phyloP scores from a whole-genome alignment of 2,329 filamentous ascomycete species.

The Elsinoe perseae region DNA sequence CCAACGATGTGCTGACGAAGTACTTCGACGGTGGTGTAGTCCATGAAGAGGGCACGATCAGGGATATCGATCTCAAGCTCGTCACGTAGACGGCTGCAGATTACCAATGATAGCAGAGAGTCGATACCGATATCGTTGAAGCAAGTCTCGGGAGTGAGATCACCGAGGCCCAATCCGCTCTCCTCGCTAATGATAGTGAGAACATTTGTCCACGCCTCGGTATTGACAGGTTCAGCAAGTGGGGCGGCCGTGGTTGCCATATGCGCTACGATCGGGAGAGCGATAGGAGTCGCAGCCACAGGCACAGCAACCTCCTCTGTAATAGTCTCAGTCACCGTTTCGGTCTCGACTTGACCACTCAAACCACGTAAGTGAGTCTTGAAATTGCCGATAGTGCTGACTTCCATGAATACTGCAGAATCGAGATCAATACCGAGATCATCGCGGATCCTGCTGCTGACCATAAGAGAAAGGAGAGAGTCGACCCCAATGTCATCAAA shows the following conservation, averaged over 20 bases:
- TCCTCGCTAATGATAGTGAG: conserved; percentile 27
- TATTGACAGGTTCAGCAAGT: background rate
- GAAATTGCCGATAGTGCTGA: conserved; percentile 15
- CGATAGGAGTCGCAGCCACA: background rate
- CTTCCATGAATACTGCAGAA: conserved; percentile 15
- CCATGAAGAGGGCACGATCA: conserved; percentile 15
- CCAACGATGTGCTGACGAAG: conserved; percentile 11
- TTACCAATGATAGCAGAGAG: conserved; percentile 25
- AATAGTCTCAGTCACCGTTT: conserved; percentile 13
- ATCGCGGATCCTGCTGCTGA: conserved; percentile 22
- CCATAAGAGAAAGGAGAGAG: conserved; percentile 23
- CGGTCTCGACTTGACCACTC: conserved; percentile 13
- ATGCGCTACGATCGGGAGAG: background rate
- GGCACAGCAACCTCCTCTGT: conserved; percentile 10
- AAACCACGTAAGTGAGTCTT: conserved; percentile 14
- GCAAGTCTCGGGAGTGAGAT: conserved; percentile 24
- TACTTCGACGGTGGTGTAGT: conserved; percentile 13
- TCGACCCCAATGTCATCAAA: conserved; percentile 27
- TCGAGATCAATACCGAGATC: conserved; percentile 22
- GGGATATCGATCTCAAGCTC: conserved; percentile 23
- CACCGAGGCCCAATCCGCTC: conserved; percentile 24
- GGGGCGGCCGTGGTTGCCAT: background rate
- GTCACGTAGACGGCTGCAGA: conserved; percentile 23
- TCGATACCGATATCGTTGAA: conserved; percentile 28
- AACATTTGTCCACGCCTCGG: background rate